Evolutionary conservation across 2,329 filamentous ascomycete species (phyloP), one percentile per base, ranked within the genome.

Genomic region (Aspergillus piperis): DNA sequence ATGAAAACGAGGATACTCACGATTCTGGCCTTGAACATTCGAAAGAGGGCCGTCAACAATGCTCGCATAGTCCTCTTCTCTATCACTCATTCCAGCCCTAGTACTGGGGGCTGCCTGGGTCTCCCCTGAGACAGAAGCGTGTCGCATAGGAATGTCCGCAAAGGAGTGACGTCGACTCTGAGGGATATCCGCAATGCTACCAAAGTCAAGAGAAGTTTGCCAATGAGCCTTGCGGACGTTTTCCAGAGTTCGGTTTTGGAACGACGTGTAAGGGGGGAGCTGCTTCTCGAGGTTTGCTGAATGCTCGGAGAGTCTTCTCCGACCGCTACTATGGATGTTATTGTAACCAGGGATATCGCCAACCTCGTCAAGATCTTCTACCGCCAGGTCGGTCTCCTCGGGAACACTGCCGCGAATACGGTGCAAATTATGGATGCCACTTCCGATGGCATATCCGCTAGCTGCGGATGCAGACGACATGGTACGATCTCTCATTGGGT

Each of bases 101-200:
- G 69, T 38, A 57, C 53, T 60, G 13, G 63, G 41, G 8, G 64
- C 57, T 19, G 64, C 60, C 52, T 75, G 68, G 25, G 70, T 56
- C 47, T 78, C 73, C 67, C 73, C 66, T 61, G 74, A 69, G 52
- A 81, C 71, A 10, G 80, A 82, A 27, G 70, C 69, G 55, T 82
- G 78, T 44, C 81, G 75, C 38, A 80, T 78, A 10, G 81, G 79
- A 47, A 82, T 78, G 62, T 82, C 80, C 27, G 80, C 81, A 60
- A 83, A 82, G 15, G 81, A 82, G 66, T 83, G 81, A 19, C 81
- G 79, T 39, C 81, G 78, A 63, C 81, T 82, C 64, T 82, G 80
- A 30, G 81, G 76, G 23, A 77, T 70, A 61, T 82, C 80, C 36
- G 73, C 68, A 47, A 80, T 71, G 57, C 78, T 72, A 25, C 79